Evolutionary conservation across 2,329 filamentous ascomycete genomes (phyloP), one percentile per base, ranked within the genome.

Genomic region (Cordyceps pruinosa): DNA sequence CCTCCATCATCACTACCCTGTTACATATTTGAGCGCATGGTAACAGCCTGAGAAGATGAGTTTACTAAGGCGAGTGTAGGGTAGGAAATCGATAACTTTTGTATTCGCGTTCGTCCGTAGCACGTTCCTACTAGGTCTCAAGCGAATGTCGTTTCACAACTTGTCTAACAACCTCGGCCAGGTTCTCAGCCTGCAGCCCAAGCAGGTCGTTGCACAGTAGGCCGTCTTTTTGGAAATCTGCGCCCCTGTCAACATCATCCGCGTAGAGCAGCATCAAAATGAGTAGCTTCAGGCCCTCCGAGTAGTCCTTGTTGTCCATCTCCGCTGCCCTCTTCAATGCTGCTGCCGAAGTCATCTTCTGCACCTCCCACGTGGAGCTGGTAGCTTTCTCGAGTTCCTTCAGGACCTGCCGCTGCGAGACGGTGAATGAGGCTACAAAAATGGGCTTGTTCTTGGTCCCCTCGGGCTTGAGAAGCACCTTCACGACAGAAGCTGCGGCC

Each of bases 381-480:
- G 58, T 54, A 35, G 32, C 54, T 19, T 44, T 35, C 35, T 57
- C 26, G 39, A 57, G 44, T 19, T 48, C 42, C 37, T 57, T 28
- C 1, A 83, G 62, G 2, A 84, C 66, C 45, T 81, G 71, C 2
- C 73, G 72, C 66, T 83, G 80, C 1, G 73, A 75, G 0, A 73
- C 73, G 17, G 72, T 72, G 58, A 81, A 76, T 6, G 75, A 78
- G 10, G 75, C 73, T 9, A 64, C 59, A 21, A 59, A 58, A 13
- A 62, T 55, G 17, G 46, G 30, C 42, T 59, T 56, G 21, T 64
- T 63, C 30, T 37, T 50, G 9, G 62, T 63, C 46, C 60, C 59
- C 19, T 44, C 34, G 1, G 57, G 59, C 23, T 61, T 39, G 15
- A 57, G 44, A 5, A 64, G 47, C 2, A 58, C 59, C 15, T 50